Conservation (phyloP, 495 filamentous ascomycete species). For the Pseudoneurospora amorphoporcata region DNA sequence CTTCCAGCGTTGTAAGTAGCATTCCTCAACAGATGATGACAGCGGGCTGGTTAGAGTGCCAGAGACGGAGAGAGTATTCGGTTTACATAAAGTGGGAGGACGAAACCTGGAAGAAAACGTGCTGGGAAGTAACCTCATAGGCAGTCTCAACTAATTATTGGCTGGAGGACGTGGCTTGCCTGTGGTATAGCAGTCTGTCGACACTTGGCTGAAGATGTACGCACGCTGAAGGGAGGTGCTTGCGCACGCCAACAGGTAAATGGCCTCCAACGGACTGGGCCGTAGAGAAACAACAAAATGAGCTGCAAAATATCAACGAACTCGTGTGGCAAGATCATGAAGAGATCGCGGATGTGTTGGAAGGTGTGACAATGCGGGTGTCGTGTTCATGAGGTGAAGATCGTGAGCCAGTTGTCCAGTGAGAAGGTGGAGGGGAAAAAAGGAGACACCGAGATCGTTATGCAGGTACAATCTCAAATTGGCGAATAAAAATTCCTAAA, state of each 20-base stretch:
- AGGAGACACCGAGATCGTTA: background rate
- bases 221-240: background rate
- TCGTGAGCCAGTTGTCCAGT: background rate
- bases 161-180: background rate
- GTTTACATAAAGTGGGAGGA: background rate
- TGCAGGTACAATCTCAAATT: background rate
- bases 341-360: background rate
- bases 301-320: background rate
- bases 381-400: background rate
- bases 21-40: background rate
- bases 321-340: background rate
- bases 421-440: background rate
- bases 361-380: background rate
- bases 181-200: background rate
- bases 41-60: background rate
- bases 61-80: background rate
- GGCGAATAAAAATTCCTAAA: background rate
- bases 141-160: background rate
- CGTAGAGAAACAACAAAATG: background rate
- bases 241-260: background rate
- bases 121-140: background rate
- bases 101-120: background rate
- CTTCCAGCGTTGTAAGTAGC: background rate
- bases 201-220: background rate
- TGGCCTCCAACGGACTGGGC: background rate